phyloP scores from a whole-genome alignment of 495 filamentous ascomycete species.

The Tuber microsphaerosporum region DNA sequence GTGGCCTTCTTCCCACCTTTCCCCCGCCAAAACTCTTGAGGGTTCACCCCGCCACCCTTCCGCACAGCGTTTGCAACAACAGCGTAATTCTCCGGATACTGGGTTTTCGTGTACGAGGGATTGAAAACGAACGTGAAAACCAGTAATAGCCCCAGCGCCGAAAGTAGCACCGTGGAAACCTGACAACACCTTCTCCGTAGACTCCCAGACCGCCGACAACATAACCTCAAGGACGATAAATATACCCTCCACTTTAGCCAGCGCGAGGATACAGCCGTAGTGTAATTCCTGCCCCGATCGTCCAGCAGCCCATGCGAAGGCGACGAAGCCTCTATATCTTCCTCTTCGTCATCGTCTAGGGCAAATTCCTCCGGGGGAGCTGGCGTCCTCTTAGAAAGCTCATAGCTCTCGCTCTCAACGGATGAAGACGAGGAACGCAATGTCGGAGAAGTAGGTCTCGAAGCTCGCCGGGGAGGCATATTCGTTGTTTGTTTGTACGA shows the following conservation, averaged over 20 bases:
- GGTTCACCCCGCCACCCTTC: slow-evolving; percentile 31
- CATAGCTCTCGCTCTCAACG: slow-evolving; percentile 13
- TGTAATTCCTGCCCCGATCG: not conserved
- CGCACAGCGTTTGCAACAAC: slow-evolving; percentile 43
- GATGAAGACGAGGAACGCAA: slow-evolving; percentile 14
- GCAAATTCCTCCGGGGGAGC: slow-evolving; percentile 2
- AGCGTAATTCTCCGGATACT: slow-evolving; percentile 50
- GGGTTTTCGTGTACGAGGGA: slow-evolving; percentile 56
- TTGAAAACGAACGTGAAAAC: slow-evolving; percentile 50
- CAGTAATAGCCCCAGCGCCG: slow-evolving; percentile 27
- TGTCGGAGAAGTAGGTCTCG: not conserved
- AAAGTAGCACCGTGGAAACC: slow-evolving; percentile 10
- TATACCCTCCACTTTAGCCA: not conserved
- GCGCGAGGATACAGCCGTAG: not conserved
- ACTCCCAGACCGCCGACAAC: slow-evolving; percentile 7
- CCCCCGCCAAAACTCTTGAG: slow-evolving; percentile 30
- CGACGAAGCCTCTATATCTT: slow-evolving; percentile 26
- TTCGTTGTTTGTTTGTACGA: not conserved
- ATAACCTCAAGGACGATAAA: not conserved
- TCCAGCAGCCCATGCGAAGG: slow-evolving; percentile 17
- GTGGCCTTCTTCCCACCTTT: slow-evolving; percentile 39
- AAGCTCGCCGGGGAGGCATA: not conserved
- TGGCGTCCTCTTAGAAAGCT: slow-evolving; percentile 12
- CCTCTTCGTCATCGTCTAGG: not conserved
- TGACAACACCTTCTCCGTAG: slow-evolving; percentile 20